Evolutionary conservation across 768 basidiomycete species (phyloP).

Genomic region (Leccinum broughii): DNA sequence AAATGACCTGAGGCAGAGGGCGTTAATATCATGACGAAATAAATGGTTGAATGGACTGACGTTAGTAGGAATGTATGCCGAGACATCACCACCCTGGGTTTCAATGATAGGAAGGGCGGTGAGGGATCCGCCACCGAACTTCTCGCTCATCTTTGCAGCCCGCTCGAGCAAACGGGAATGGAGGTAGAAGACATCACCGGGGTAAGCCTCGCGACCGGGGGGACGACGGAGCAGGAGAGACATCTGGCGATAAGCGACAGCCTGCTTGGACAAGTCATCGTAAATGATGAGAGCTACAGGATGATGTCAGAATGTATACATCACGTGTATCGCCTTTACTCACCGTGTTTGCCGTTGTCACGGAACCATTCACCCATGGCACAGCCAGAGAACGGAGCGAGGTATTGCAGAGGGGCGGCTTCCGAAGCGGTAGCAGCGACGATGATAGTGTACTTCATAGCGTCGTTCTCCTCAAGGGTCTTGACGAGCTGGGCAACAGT

Average conservation of each 20-base stretch:
- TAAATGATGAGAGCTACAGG: conserved; percentile 90
- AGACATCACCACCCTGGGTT: conserved; percentile 99
- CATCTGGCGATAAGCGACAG: conserved; percentile 99
- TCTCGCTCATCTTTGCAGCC: conserved; percentile 99
- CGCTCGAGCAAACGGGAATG: conserved; percentile 99
- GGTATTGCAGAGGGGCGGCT: conserved; percentile 98
- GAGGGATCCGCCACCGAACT: conserved; percentile 97
- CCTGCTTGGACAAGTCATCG: conserved; percentile 99
- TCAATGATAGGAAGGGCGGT: conserved; percentile 99
- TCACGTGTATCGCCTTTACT: conserved; percentile 22
- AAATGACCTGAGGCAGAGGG: conserved; percentile 74
- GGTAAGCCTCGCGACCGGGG: conserved; percentile 99
- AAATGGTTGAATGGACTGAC: conserved; percentile 40
- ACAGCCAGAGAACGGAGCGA: conserved; percentile 99
- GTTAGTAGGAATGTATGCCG: conserved; percentile 96
- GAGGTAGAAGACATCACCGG: conserved; percentile 99
- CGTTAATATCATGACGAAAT: conserved; percentile 3
- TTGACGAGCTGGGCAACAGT: conserved; percentile 99
- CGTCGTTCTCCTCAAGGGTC: conserved; percentile 99
- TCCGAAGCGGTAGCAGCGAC: conserved; percentile 99
- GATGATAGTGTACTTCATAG: conserved; percentile 99
- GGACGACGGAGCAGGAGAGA: conserved; percentile 99
- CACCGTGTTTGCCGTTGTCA: conserved; percentile 99
- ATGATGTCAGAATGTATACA: conserved; percentile 16
- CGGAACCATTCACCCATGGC: conserved; percentile 99